Base-by-base conservation (phyloP, 345 rosid genomes). In the Geranium brycei region DNA sequence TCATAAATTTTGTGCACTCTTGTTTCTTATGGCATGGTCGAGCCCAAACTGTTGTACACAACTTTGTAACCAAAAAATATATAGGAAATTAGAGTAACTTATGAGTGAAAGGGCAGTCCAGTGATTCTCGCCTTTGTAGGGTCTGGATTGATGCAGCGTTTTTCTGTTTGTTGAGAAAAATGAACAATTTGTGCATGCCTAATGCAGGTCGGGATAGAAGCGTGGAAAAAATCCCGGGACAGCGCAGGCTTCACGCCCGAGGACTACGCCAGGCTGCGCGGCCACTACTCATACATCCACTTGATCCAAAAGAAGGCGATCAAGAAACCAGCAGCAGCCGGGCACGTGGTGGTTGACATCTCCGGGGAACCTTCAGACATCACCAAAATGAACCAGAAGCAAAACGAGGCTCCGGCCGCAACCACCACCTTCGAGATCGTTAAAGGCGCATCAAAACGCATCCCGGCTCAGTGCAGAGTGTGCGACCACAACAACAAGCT, bases 261-360 rank as follows among this genome's bases (percentile, higher is more conserved):
- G 79, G 99, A 83, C 74, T 91, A 91, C 57, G 99, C 97, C 8
- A 92, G 99, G 19, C 69, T 95, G 70, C 97, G 99, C 0, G 99
- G 99, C 58, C 97, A 95, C 72, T 95, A 83, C 81, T 78, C 96
- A 0, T 91, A 91, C 85, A 91, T 91, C 79, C 99, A 85, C 78
- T 77, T 91, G 63, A 82, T 95, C 35, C 97, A 95, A 72, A 87
- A 76, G 82, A 95, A 91, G 70, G 80, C 82, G 66, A 85, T 72
- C 69, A 82, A 76, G 74, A 82, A 78, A 68, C 64, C 79, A 8
- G 31, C 76, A 53, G 73, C 67, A 32, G 28, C 28, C 28, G 85
- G 75, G 41, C 91, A 87, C 38, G 86, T 83, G 64, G 92, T 51
- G 57, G 55, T 51, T 4, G 59, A 61, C 59, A 35, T 35, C 41